These are phyloP conservation scores for Cryptosporidium bovis DNA, from an alignment of 169 alveolate genomes.

Conservation along the genomic window DNA sequence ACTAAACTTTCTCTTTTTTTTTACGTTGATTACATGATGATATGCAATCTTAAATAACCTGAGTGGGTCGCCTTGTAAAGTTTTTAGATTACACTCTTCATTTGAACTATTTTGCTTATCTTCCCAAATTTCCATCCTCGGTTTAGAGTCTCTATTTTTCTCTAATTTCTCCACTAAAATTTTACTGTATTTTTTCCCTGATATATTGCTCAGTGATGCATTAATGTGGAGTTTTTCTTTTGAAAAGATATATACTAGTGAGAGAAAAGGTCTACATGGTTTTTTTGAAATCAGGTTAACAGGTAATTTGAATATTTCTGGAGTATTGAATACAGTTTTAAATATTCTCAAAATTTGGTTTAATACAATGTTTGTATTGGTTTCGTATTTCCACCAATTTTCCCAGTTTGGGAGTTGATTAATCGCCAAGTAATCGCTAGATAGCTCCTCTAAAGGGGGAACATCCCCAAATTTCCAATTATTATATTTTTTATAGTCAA, in stretches of 20 bases:
- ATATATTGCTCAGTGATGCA: constrained; percentile 6
- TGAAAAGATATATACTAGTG: constrained; percentile 47
- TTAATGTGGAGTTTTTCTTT: constrained; percentile 29
- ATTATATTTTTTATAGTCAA: constrained; percentile 23
- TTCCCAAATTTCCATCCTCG: neutral
- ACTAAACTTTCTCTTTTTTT: constrained; percentile 43
- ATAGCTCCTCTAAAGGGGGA: constrained; percentile 63
- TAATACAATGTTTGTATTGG: constrained; percentile 11
- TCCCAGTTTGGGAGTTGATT: constrained; percentile 49
- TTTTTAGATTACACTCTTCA: neutral
- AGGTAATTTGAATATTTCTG: constrained; percentile 40
- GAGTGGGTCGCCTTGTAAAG: neutral
- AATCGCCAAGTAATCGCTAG: neutral
- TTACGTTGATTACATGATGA: constrained; percentile 23
- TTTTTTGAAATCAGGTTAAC: constrained; percentile 1
- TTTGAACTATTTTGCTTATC: neutral
- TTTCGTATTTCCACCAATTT: constrained; percentile 60
- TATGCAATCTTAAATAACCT: constrained; percentile 50
- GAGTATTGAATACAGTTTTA: constrained; percentile 8
- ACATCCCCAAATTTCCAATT: constrained; percentile 50
- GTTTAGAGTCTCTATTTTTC: neutral
- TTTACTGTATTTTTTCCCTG: constrained; percentile 3
- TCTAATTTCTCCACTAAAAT: constrained; percentile 8
- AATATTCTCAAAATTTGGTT: constrained; percentile 9
- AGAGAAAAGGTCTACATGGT: constrained; percentile 31